These are phyloP conservation scores for Ziziphus jujuba DNA, from an alignment of 306 rosid genomes.

Conservation along the genomic window DNA sequence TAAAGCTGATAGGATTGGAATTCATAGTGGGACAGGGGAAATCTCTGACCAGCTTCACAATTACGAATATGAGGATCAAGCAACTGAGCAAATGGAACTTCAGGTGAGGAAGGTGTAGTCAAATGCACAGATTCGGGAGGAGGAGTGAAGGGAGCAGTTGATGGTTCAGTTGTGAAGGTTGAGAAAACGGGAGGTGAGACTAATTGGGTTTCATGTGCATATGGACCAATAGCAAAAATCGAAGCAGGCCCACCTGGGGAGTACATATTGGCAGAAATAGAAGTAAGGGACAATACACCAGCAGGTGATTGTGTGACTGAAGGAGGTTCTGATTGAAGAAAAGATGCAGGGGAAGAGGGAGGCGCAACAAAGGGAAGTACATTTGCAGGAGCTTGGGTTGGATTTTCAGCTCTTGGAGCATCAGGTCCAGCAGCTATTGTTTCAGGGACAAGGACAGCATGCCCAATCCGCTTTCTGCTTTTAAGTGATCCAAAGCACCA, in stretches of 20 bases:
- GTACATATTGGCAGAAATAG: slow-evolving; percentile 80
- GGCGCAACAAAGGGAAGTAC: slow-evolving; percentile 84
- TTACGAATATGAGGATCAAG: slow-evolving; percentile 57
- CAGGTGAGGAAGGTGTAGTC: slow-evolving; percentile 96
- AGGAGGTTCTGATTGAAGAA: slow-evolving; percentile 91
- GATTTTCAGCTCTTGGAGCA: slow-evolving; percentile 42
- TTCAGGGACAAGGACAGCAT: slow-evolving; percentile 72
- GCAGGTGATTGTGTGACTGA: slow-evolving; percentile 80
- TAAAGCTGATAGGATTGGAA: slow-evolving; percentile 87
- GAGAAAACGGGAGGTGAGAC: slow-evolving; percentile 97
- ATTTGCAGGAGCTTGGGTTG: slow-evolving; percentile 41
- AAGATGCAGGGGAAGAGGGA: slow-evolving; percentile 94
- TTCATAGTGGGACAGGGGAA: slow-evolving; percentile 69
- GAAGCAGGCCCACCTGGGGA: slow-evolving; percentile 92
- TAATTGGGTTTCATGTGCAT: slow-evolving; percentile 80
- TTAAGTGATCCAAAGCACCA: slow-evolving; percentile 76
- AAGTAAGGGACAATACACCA: slow-evolving; percentile 46
- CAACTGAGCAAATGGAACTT: slow-evolving; percentile 95
- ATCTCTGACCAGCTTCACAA: slow-evolving; percentile 51
- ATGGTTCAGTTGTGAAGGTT: slow-evolving; percentile 78
- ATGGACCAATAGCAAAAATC: slow-evolving; percentile 91
- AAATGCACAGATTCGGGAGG: slow-evolving; percentile 85
- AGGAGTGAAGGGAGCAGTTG: slow-evolving; percentile 96
- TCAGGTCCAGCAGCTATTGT: slow-evolving; percentile 35
- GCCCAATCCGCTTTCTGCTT: slow-evolving; percentile 68